phyloP scores from a whole-genome alignment of 2,329 filamentous ascomycete species.

The Hysterium pulicare region DNA sequence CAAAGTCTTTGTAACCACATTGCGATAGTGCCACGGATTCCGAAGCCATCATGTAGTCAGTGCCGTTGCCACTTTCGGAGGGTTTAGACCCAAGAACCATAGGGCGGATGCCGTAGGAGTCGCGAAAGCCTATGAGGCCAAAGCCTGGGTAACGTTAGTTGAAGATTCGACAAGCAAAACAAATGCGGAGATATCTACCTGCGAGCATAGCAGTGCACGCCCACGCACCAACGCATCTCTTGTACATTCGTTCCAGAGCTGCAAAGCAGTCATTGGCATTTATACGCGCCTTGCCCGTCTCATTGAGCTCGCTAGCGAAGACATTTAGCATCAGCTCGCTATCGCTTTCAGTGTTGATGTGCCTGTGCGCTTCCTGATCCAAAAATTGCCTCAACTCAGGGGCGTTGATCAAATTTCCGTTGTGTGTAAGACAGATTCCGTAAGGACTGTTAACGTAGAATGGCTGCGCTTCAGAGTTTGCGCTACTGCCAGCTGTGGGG shows the following conservation, averaged over 20 bases:
- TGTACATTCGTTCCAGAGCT: conserved; percentile 68
- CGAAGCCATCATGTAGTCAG: conserved; percentile 87
- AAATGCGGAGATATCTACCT: conserved; percentile 40
- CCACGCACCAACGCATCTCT: conserved; percentile 69
- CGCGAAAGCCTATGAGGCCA: conserved; percentile 75
- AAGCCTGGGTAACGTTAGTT: conserved; percentile 58
- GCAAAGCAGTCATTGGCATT: conserved; percentile 76
- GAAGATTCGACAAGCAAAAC: not conserved
- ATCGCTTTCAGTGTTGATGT: conserved; percentile 88
- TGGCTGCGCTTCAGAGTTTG: conserved; percentile 82
- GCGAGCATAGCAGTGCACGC: conserved; percentile 81
- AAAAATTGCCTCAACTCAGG: conserved; percentile 67
- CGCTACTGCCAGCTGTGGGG: conserved; percentile 80
- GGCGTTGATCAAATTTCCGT: conserved; percentile 85
- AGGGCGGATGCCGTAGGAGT: conserved; percentile 78
- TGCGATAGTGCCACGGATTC: conserved; percentile 82
- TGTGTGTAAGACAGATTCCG: conserved; percentile 77
- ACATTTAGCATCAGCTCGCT: conserved; percentile 86
- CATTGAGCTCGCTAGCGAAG: conserved; percentile 76
- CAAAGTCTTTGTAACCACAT: conserved; percentile 72
- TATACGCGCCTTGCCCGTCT: conserved; percentile 76
- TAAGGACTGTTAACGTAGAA: conserved; percentile 89
- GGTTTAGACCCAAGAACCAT: conserved; percentile 73
- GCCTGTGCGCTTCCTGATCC: conserved; percentile 74
- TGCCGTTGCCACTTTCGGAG: conserved; percentile 62